Conservation (phyloP, 352 stramenopile genomes). For the Globisporangium viniferum region DNA sequence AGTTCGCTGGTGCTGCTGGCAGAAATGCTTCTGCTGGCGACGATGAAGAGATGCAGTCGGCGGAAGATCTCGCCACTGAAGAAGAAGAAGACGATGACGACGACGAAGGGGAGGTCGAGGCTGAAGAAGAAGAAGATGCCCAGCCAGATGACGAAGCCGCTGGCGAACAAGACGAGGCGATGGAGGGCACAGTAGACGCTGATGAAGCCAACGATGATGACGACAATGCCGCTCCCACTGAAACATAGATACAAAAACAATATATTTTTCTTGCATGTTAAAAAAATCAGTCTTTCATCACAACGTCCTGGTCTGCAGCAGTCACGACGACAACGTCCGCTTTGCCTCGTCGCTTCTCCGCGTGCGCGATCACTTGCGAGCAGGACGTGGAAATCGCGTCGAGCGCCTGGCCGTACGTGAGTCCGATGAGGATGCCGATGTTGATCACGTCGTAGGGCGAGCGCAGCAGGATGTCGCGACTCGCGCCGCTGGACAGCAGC, state of each 20-base stretch:
- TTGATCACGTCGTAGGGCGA: constrained; percentile 83
- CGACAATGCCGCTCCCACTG: not conserved
- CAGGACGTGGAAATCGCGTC: constrained; percentile 62
- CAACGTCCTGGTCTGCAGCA: constrained; percentile 22
- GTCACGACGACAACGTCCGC: constrained; percentile 41
- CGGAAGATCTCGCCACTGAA: constrained; percentile 19
- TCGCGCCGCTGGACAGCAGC: constrained; percentile 69
- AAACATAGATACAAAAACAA: not conserved
- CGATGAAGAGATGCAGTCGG: constrained; percentile 41
- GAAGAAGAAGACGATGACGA: constrained; percentile 3
- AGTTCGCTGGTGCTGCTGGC: constrained; percentile 14
- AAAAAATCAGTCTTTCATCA: constrained; percentile 40
- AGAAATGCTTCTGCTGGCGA: constrained; percentile 24
- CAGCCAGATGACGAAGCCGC: not conserved
- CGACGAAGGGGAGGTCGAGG: not conserved
- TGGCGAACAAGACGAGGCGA: not conserved
- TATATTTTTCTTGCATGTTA: constrained; percentile 8
- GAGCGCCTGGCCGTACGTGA: constrained; percentile 69
- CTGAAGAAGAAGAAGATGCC: not conserved
- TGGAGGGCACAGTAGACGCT: constrained; percentile 7
- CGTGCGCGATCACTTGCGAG: constrained; percentile 54
- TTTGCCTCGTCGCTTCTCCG: constrained; percentile 49
- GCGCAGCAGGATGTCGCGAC: constrained; percentile 70
- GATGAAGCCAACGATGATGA: not conserved
- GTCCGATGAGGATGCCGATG: constrained; percentile 62